phyloP scores from a whole-genome alignment of 2,329 filamentous ascomycete species.

The Magnaporthiopsis rhizophila region DNA sequence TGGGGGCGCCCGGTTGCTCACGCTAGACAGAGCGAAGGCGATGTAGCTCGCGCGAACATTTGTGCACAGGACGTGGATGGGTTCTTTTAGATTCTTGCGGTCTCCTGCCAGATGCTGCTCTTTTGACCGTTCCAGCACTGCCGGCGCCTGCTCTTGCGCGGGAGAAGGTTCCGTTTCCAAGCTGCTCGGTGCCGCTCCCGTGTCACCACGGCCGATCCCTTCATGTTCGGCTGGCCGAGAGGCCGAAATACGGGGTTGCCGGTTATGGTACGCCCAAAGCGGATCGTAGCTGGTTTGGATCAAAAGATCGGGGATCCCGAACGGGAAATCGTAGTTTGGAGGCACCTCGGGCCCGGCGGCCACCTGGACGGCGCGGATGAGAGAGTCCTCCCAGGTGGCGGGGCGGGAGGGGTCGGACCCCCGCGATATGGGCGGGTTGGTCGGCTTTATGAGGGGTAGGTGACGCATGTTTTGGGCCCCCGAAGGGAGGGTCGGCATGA shows the following conservation, averaged over 20 bases:
- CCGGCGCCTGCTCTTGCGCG: neutral
- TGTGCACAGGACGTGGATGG: neutral
- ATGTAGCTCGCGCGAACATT: conserved; percentile 10
- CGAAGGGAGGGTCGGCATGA: conserved; percentile 11
- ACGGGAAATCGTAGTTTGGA: conserved; percentile 6
- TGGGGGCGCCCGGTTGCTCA: neutral
- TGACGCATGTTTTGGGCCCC: conserved; percentile 5
- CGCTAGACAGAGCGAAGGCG: conserved; percentile 11
- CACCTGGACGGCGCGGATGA: conserved; percentile 2
- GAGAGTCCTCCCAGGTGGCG: neutral
- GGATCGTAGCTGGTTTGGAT: conserved; percentile 1
- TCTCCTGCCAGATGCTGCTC: neutral
- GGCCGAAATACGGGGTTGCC: neutral
- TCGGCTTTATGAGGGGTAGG: neutral
- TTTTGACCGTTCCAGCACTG: neutral
- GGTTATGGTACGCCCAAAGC: neutral
- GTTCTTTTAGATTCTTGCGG: neutral
- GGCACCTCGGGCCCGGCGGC: conserved; percentile 1
- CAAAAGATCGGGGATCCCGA: conserved; percentile 5
- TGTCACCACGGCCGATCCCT: neutral
- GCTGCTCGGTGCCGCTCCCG: no score
- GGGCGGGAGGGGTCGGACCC: neutral
- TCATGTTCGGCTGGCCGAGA: neutral
- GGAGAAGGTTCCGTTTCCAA: neutral
- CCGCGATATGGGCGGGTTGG: neutral